Evolutionary conservation across 1,284 basidiomycete species (phyloP).

Genomic region (Chalciporus piperatoides): DNA sequence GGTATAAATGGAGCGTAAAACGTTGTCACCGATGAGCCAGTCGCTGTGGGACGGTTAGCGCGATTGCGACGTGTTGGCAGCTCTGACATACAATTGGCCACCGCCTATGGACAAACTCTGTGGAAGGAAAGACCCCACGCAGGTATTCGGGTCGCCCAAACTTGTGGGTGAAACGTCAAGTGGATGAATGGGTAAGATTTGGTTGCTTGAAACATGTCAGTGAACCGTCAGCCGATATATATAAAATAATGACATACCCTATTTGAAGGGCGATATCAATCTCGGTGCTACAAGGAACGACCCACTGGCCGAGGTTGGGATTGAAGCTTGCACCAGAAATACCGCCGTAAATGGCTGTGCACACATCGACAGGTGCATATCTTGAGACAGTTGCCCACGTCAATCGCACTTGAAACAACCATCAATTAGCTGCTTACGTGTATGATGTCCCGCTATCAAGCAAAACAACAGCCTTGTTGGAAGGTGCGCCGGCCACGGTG

Average conservation of each 20-base stretch:
- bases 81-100: slow-evolving; percentile 58
- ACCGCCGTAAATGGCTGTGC: slow-evolving; percentile 61
- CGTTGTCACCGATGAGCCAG: slow-evolving; percentile 78
- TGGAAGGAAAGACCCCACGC: slow-evolving; percentile 72
- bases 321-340: slow-evolving; percentile 58
- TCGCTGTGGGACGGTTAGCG: slow-evolving; percentile 44
- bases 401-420: slow-evolving; percentile 4
- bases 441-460: slow-evolving; percentile 78
- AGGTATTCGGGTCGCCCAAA: slow-evolving; percentile 43
- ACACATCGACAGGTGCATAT: slow-evolving; percentile 60
- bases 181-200: slow-evolving; percentile 70
- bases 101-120: slow-evolving; percentile 49
- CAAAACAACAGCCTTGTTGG: slow-evolving; percentile 64
- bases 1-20: slow-evolving; percentile 79
- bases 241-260: slow-evolving; percentile 43
- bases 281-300: slow-evolving; percentile 65
- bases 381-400: slow-evolving; percentile 34
- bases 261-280: slow-evolving; percentile 74
- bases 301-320: slow-evolving; percentile 52
- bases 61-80: background rate
- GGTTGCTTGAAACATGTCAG: slow-evolving; percentile 42
- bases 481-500: slow-evolving; percentile 52
- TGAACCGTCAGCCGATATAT: slow-evolving; percentile 1
- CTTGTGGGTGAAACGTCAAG: slow-evolving; percentile 60
- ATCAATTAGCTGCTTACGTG: slow-evolving; percentile 47